Base-by-base conservation (phyloP, 1,284 basidiomycete genomes). In the Cryptococcus sp. region DNA sequence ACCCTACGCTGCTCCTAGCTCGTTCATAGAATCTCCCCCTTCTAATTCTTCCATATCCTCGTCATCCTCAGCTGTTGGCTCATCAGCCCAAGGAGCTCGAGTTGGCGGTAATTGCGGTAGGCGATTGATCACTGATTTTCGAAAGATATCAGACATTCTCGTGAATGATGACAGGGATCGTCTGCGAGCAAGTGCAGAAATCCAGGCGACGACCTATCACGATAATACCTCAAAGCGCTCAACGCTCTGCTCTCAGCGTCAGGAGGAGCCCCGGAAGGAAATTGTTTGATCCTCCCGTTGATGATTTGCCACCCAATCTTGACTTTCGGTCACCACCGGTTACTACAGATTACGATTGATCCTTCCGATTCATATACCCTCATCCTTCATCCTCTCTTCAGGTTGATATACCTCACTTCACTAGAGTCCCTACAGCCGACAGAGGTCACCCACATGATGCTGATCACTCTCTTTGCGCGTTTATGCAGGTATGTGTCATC, bases 1-100 rank as follows among this genome's bases (percentile, higher is more conserved):
- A 59, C 43, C 53, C 5, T 81, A 83, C 71, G 84, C 80, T 10
- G 82, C 11, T 6, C 10, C 37, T 10, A 13, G 11, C n/a, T 14
- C 36, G 11, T 83, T 83, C n/a, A 90, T 66, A 0, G 78, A 77
- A 65, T 87, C 86, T n/a, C 73, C 79, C 6, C 78, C 79, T 62
- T 87, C 86, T 15, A 76, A 82, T n/a, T 85, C 82, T 63, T 87
- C 86, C 30, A 76, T 81, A 0, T 80, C 79, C 2, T 78, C 80
- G 0, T 61, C 58, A 0, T 62, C 61, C 13, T 55, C 56, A 2
- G 35, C 38, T 0, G 36, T 52, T 8, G 41, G n/a, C 13, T 55
- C 15, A 15, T 59, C 56, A 0, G 74, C 72, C 73, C 74, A 76
- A 4, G 73, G 75, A 8, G 73, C 74, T 33, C 61, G 52, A 5